These are phyloP conservation scores for Jamesozyma rosinii DNA, from an alignment of 805 yeast genomes.

Conservation along the genomic window DNA sequence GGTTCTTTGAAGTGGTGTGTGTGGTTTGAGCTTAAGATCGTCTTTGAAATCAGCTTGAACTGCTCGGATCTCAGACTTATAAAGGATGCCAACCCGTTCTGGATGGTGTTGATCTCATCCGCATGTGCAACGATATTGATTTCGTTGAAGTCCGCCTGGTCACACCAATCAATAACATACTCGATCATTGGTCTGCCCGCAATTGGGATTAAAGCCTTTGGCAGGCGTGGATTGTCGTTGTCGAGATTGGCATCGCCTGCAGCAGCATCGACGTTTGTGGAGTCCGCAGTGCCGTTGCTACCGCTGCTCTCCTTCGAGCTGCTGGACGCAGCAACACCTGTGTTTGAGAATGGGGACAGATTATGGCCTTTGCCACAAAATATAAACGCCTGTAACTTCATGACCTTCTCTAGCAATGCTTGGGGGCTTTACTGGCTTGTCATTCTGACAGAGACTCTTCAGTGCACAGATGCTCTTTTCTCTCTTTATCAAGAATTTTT, in stretches of 20 bases:
- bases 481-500: too few species aligned
- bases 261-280: background rate
- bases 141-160: slow-evolving; percentile 64
- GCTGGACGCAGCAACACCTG: background rate
- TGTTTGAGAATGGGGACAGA: slow-evolving; percentile 50
- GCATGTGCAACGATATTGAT: slow-evolving; percentile 54
- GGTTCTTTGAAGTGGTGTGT: slow-evolving; percentile 25
- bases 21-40: slow-evolving; percentile 18
- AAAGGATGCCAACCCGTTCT: slow-evolving; percentile 41
- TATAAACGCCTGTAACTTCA: slow-evolving; percentile 90
- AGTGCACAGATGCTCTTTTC: too few species aligned
- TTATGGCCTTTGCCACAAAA: slow-evolving; percentile 79
- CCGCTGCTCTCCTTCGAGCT: background rate
- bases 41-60: slow-evolving; percentile 19
- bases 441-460: too few species aligned
- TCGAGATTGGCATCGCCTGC: background rate
- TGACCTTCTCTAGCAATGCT: too few species aligned
- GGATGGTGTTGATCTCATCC: slow-evolving; percentile 40
- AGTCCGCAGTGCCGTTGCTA: background rate
- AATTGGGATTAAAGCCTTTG: slow-evolving; percentile 82
- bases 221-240: slow-evolving; percentile 30
- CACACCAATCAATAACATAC: slow-evolving; percentile 90
- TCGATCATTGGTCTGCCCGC: slow-evolving; percentile 85
- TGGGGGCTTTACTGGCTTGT: too few species aligned
- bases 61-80: slow-evolving; percentile 33